phyloP scores from a whole-genome alignment of 31 red algal species.

The Asparagopsis taxiformis region DNA sequence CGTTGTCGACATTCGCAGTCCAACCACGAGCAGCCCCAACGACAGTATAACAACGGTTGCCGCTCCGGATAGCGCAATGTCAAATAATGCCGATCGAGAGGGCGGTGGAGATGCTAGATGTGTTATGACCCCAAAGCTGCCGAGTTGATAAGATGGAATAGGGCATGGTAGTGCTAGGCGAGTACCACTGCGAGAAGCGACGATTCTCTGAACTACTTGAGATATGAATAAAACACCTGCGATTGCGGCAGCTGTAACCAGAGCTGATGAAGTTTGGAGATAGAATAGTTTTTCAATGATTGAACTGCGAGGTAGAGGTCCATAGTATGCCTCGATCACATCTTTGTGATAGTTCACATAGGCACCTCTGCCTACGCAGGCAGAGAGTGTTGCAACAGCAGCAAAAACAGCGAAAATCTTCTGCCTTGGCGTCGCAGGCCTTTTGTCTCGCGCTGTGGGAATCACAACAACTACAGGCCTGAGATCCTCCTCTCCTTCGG shows the following conservation, averaged over 20 bases:
- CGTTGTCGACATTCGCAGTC: slow-evolving; percentile 55
- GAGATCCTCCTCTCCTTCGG: slow-evolving; percentile 72
- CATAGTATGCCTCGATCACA: slow-evolving; percentile 12
- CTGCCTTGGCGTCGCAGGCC: slow-evolving; percentile 40
- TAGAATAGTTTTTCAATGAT: slow-evolving; percentile 30
- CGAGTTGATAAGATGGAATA: slow-evolving; percentile 77
- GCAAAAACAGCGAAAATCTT: slow-evolving; percentile 16
- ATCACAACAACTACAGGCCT: slow-evolving; percentile 51
- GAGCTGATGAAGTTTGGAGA: slow-evolving; percentile 11
- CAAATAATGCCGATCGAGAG: slow-evolving; percentile 70
- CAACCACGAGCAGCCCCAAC: slow-evolving; percentile 41
- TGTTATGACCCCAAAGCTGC: slow-evolving; percentile 72
- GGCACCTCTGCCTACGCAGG: slow-evolving; percentile 24
- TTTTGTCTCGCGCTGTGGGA: slow-evolving; percentile 43
- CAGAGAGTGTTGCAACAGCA: slow-evolving; percentile 14
- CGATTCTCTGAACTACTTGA: slow-evolving; percentile 50
- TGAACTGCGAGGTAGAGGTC: background rate
- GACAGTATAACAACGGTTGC: slow-evolving; percentile 35
- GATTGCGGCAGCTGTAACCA: slow-evolving; percentile 31
- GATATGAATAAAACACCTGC: slow-evolving; percentile 10
- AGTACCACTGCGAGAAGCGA: slow-evolving; percentile 59
- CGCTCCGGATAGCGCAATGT: slow-evolving; percentile 73
- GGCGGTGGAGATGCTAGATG: slow-evolving; percentile 67
- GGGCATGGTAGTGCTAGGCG: slow-evolving; percentile 52
- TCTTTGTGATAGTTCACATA: slow-evolving; percentile 24